Evolutionary conservation across 345 rosid genomes (phyloP).

Genomic region (Populus deltoides): DNA sequence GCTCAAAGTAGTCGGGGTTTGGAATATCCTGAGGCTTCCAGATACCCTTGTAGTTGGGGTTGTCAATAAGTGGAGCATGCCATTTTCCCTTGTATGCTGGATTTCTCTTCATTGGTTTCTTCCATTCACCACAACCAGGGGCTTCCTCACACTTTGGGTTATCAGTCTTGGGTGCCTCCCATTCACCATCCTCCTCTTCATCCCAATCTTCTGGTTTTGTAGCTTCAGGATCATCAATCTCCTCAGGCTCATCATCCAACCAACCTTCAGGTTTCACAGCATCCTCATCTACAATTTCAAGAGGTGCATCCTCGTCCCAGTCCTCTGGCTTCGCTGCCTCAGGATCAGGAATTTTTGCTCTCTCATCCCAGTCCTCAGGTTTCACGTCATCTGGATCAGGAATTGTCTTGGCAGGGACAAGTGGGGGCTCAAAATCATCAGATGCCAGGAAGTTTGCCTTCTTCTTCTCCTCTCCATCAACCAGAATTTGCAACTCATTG

Average conservation of each 20-base stretch:
- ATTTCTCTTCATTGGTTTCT: conserved; percentile 72
- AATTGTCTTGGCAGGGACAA: conserved; percentile 73
- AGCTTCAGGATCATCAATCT: conserved; percentile 82
- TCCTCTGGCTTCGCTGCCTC: conserved; percentile 74
- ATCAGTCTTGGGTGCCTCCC: conserved; percentile 83
- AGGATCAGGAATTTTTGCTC: conserved; percentile 73
- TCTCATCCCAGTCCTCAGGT: conserved; percentile 91
- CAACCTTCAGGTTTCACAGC: conserved; percentile 91
- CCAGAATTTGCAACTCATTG: conserved; percentile 57
- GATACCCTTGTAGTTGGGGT: conserved; percentile 80
- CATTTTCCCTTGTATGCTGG: conserved; percentile 92
- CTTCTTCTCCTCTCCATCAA: conserved; percentile 87
- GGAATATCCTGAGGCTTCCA: conserved; percentile 86
- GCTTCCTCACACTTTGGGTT: conserved; percentile 72
- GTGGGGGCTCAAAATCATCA: conserved; percentile 78
- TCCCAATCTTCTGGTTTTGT: conserved; percentile 91
- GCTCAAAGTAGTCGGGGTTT: conserved; percentile 73
- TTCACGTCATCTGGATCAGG: conserved; percentile 89
- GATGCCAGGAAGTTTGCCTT: conserved; percentile 61
- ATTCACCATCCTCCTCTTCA: conserved; percentile 91
- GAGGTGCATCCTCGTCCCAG: conserved; percentile 94
- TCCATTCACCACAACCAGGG: conserved; percentile 93
- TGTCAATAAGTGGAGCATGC: conserved; percentile 71
- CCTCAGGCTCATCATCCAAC: conserved; percentile 90
- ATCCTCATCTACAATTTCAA: conserved; percentile 77